Conservation (phyloP, 2,329 filamentous ascomycete genomes). For the Sclerotinia spermophila region DNA sequence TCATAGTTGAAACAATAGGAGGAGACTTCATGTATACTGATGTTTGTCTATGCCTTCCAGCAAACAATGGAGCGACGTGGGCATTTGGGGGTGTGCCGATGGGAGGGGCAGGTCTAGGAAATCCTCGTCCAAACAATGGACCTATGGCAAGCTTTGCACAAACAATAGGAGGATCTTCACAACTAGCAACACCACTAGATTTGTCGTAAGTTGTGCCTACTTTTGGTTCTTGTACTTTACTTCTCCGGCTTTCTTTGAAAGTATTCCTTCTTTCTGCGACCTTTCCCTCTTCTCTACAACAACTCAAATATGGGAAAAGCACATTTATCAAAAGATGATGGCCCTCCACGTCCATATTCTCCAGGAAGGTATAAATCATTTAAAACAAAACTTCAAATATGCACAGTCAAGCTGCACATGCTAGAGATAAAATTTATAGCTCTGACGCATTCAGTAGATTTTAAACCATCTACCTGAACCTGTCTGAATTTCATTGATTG, state of each 20-base stretch:
- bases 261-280: neutral
- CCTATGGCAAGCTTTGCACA: constrained; percentile 63
- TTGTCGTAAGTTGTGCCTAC: constrained; percentile 54
- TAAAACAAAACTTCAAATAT: neutral
- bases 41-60: constrained; percentile 33
- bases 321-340: neutral
- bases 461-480: neutral
- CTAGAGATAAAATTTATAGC: neutral
- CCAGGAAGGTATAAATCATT: constrained; percentile 14
- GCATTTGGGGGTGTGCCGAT: constrained; percentile 61
- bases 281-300: neutral
- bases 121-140: constrained; percentile 51
- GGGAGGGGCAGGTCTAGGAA: constrained; percentile 53
- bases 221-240: constrained; percentile 16
- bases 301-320: constrained; percentile 9
- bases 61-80: constrained; percentile 47
- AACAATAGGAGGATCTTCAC: constrained; percentile 57
- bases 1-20: constrained; percentile 4
- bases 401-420: neutral
- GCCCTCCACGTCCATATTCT: neutral
- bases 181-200: constrained; percentile 59
- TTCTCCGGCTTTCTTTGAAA: constrained; percentile 14
- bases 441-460: neutral
- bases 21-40: constrained; percentile 26
- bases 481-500: neutral